Evolutionary conservation across 805 yeast genomes (phyloP), one percentile per base, ranked within the genome.

Genomic region (Isabelozyma rhagii): DNA sequence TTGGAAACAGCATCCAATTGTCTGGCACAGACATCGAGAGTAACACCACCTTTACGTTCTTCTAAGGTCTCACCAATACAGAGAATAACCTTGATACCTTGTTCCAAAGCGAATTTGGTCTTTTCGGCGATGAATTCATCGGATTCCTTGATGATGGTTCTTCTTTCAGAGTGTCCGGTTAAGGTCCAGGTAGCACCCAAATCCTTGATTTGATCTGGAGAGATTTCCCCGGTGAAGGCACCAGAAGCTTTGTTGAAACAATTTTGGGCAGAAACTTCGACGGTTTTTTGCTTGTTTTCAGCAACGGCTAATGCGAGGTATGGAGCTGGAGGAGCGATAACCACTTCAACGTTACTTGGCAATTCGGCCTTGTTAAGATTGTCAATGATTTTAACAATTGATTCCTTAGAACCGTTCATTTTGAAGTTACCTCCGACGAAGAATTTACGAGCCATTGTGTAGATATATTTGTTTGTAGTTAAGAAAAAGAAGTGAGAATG

Each of bases 381-480:
- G 57, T 84, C 92, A 55, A 93, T 86, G 68, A 94, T 92, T 61
- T 82, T 75, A 71, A 83, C 82, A 73, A 94, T 88, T 62, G 94
- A 87, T 63, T 81, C 82, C 76, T 85, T 85, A 68, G 96, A 78
- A 70, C 99, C 99, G 83, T 94, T 94, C 89, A 94, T 86, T 78
- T 94, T 94, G 84, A 94, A 93, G 91, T 94, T 94, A 68, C 99
- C 99, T 64, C 99, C 99, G 68, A 94, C 97, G 74, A 94, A 92
- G 79, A 93, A 94, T 74, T 80, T 82, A 77, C 96, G 88, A 71
- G 96, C 85, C 96, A 74, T 74, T 57, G 46, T 72, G 25, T 21
- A 21, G 58, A 18, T 10, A 13, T 49, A 46, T 31, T 42, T 43
- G 17, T 41, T 25, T 39, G 31, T 41, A 44, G 39, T 40, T 44